phyloP scores from a whole-genome alignment of 2,329 filamentous ascomycete species.

The Colletotrichum tropicale region DNA sequence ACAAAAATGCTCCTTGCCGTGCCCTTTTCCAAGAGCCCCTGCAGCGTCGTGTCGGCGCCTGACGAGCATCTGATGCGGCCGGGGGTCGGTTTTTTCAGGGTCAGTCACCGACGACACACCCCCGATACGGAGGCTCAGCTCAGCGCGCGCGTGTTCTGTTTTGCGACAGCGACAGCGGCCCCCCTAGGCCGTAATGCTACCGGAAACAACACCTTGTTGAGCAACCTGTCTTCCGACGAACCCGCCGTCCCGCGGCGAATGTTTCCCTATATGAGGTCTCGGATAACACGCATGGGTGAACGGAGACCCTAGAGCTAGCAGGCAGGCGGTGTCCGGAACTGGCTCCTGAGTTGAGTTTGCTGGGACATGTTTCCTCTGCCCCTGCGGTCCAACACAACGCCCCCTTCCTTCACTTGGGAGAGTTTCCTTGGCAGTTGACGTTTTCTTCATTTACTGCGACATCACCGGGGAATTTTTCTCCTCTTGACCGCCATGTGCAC shows the following conservation, averaged over 20 bases:
- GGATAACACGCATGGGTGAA: not conserved
- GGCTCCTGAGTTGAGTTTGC: not conserved
- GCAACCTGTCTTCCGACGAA: not conserved
- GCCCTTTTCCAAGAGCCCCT: not conserved
- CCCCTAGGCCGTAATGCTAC: not conserved
- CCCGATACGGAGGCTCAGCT: not conserved
- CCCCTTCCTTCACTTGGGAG: not conserved
- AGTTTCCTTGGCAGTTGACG: not conserved
- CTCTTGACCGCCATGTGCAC: not conserved
- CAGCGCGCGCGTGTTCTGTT: not conserved
- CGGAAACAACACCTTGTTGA: not conserved
- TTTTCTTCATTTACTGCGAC: not conserved
- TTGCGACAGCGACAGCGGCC: not conserved
- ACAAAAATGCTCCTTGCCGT: not conserved
- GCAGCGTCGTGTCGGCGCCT: not conserved
- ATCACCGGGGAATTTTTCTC: not conserved
- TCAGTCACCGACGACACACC: not conserved
- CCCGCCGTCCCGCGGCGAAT: not conserved
- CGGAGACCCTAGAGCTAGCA: not conserved
- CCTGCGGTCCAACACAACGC: not conserved
- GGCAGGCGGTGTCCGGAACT: not conserved
- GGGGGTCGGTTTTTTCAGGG: not conserved
- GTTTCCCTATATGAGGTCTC: not conserved
- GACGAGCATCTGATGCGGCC: not conserved
- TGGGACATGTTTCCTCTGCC: not conserved